Conservation (phyloP, 352 stramenopile genomes). For the Blastocystis sp. region DNA sequence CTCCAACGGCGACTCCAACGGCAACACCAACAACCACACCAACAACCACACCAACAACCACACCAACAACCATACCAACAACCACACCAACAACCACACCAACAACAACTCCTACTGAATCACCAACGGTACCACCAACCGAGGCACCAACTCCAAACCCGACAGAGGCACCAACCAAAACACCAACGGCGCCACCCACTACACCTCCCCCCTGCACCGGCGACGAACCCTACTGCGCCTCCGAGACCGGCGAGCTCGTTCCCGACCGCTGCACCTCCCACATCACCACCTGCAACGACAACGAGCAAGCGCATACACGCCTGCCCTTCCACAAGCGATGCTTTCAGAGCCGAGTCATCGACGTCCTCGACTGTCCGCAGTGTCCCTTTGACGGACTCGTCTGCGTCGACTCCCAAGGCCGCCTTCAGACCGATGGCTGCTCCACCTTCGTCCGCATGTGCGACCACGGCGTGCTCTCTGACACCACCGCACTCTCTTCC, state of each 20-base stretch:
- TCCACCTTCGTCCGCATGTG: not conserved
- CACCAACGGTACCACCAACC: not conserved
- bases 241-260: not conserved
- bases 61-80: not conserved
- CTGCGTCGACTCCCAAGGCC: constrained; percentile 4
- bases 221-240: not conserved
- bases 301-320: not conserved
- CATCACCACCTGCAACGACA: not conserved
- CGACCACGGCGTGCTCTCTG: constrained; percentile 18
- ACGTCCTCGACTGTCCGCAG: not conserved
- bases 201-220: not conserved
- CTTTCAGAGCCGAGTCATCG: not conserved
- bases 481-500: not conserved
- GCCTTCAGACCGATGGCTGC: not conserved
- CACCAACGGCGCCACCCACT: not conserved
- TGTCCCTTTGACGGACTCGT: constrained; percentile 15
- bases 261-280: not conserved
- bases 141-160: not conserved
- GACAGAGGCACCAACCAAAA: not conserved
- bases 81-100: not conserved
- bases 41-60: not conserved
- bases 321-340: not conserved
- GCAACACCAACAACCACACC: not conserved
- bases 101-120: not conserved
- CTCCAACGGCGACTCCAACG: not conserved